Base-by-base conservation (phyloP, 2,329 filamentous ascomycete genomes). In the Neospermospora avenae region DNA sequence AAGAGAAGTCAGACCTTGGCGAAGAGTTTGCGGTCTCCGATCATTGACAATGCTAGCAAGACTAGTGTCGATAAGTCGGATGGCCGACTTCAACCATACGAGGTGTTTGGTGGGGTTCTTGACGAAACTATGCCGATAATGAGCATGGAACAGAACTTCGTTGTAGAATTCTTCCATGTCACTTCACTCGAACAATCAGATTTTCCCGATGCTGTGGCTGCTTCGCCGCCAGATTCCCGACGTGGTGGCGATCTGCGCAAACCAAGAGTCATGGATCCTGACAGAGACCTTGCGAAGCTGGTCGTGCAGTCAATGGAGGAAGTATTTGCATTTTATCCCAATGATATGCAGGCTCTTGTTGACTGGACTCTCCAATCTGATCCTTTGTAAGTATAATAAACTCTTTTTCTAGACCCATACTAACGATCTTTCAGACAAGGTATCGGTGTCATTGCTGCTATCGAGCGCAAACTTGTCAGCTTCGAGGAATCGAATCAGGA, bases 161-260 rank as follows among this genome's bases (percentile, higher is more conserved):
- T 97, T 52, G 87, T 96, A n/a, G 91, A 96, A 68, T 95, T 97
- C 74, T 98, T 98, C 81, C 93, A 98, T 69, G 85, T 95, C 25
- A 90, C 89, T n/a, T 96, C 91, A 1, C 80, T 93, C 28, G 88
- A 92, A 69, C 87, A 86, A 37, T 76, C 84, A 16, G 93, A 97
- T 71, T 98, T 97, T 71, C 82, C 89, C 1, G 95, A 98, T 65
- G 83, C 88, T 2, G 88, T 97, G 18, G 80, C 83, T 20, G 81
- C 83, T 2, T 80, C 80, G 1, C 77, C 82, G 24, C 91, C 92
- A 6, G 83, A 86, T 44, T 81, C 87, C 39, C 85, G 93, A 49
- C 81, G 81, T 44, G 86, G 88, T 22, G 86, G 86, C 16, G 90
- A 96, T 69, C 76, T 97, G 41, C 86, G 82, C 69, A 80, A 85